Evolutionary conservation across 257 asterid species (phyloP), one percentile per base, ranked within the genome.

Genomic region (Nicotiana sylvestris): DNA sequence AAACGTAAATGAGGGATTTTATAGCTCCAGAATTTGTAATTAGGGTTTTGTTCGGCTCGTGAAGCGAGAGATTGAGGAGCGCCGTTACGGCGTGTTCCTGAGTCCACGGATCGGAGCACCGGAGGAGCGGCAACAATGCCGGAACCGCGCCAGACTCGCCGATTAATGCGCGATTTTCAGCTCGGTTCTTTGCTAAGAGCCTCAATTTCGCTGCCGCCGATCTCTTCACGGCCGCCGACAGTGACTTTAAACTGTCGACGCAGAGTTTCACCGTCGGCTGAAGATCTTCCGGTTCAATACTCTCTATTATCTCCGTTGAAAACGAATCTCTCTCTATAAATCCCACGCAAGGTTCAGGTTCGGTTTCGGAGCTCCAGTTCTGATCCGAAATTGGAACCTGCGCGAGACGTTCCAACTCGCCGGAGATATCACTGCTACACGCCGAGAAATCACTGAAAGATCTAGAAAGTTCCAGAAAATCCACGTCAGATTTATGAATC

Each of bases 61-160:
- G 97, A 66, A 96, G 97, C 66, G 99, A 96, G 15, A 96, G 93
- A 61, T 96, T 96, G 6, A 96, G 86, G 0, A 96, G 29, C 25
- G 97, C 99, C 18, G 99, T 96, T 49, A 96, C 98, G 0, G 99
- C 91, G 85, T 96, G 97, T 35, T 96, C 99, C 72, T 96, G 99
- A 1, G 98, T 89, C 84, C 88, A 67, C 9, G 98, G 93, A 58
- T 96, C 99, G 0, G 95, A 85, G 86, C 96, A 93, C 39, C 92
- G 88, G 18, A 96, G 94, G 58, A 96, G 94, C 39, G 99, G 96
- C 25, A 92, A 81, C 33, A 96, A 85, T 17, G 96, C 93, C 1
- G 97, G 91, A 2, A 96, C 88, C 0, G 99, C 99, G 46, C 99
- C 99, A 5, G 96, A 93, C 62, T 93, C 98, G 0, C 99, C 98